Percentiles rank a stretch among this genome's conserved stretches.
phyloP scores from a whole-genome alignment of 2,329 filamentous ascomycete species.

The Neospermospora avenae region DNA sequence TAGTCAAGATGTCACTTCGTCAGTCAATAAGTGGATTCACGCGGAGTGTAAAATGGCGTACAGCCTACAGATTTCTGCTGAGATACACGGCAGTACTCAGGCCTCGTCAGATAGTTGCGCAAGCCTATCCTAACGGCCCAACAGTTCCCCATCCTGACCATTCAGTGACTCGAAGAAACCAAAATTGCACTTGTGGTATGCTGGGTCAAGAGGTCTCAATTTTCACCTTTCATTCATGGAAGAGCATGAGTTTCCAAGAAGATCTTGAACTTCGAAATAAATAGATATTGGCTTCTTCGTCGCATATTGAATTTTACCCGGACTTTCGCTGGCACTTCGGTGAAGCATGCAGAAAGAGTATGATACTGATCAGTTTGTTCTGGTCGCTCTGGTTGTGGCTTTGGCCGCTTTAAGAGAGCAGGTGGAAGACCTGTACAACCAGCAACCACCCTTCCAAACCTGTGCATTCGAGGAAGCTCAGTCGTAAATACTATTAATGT shows the following conservation, averaged over 20 bases:
- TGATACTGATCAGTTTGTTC: neutral
- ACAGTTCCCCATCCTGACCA: slow-evolving; percentile 10
- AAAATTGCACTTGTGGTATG: neutral
- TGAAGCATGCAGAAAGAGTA: slow-evolving; percentile 6
- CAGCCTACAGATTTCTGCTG: neutral
- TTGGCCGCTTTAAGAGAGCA: neutral
- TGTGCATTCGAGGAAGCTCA: slow-evolving; percentile 12
- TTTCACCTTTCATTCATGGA: slow-evolving; percentile 11
- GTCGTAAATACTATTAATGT: no score
- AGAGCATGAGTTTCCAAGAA: slow-evolving; percentile 13
- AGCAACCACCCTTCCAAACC: slow-evolving; percentile 5
- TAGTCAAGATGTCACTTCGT: neutral
- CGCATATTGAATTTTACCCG: no score
- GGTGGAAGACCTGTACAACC: neutral
- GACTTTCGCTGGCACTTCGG: slow-evolving; percentile 13
- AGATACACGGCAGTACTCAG: neutral
- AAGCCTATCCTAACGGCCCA: slow-evolving; percentile 19
- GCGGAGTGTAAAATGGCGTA: neutral
- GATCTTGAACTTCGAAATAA: slow-evolving; percentile 13
- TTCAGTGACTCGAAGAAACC: slow-evolving; percentile 14
- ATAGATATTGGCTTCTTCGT: no score
- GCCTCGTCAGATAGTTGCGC: slow-evolving; percentile 8
- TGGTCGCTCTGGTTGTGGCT: neutral
- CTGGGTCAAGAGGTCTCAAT: slow-evolving; percentile 5
- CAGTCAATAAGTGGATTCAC: neutral